Evolutionary conservation across 805 yeast species (phyloP).

Genomic region (Tetrapisispora arboricola): DNA sequence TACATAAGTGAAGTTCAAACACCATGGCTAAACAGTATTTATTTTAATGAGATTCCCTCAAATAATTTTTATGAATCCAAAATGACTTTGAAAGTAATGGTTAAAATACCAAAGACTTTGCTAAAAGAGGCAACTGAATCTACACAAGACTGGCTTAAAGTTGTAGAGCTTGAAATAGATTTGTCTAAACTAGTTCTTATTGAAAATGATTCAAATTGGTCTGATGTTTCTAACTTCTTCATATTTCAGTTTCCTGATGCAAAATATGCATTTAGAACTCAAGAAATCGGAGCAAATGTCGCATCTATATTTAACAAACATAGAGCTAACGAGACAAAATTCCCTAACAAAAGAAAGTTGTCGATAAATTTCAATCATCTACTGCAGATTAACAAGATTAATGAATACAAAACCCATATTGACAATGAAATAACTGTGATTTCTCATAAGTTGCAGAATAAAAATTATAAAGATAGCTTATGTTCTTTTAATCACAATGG

Average conservation of each 20-base stretch:
- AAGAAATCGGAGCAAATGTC: not conserved
- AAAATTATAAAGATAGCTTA: constrained; percentile 1
- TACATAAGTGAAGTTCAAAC: constrained; percentile 24
- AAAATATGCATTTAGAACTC: constrained; percentile 9
- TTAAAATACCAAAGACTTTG: constrained; percentile 12
- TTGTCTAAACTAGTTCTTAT: constrained; percentile 2
- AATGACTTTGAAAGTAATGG: constrained; percentile 14
- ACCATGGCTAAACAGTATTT: constrained; percentile 8
- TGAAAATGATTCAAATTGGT: not conserved
- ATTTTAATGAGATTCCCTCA: constrained; percentile 20
- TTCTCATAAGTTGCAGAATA: constrained; percentile 10
- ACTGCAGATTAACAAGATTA: constrained; percentile 21
- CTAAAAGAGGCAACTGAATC: not conserved
- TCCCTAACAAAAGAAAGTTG: constrained; percentile 2
- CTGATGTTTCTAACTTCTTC: constrained; percentile 13
- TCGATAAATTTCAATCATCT: constrained; percentile 22
- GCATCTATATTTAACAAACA: not conserved
- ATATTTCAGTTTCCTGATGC: constrained; percentile 21
- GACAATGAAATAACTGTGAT: constrained; percentile 11
- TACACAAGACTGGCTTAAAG: constrained; percentile 11
- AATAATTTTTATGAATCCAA: constrained; percentile 9
- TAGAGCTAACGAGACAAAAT: not conserved
- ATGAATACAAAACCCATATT: constrained; percentile 20
- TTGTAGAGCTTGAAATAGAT: constrained; percentile 10
- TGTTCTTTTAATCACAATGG: constrained; percentile 3